Evolutionary conservation across 2,329 filamentous ascomycete genomes (phyloP).

Genomic region (Ampelomyces quisqualis): DNA sequence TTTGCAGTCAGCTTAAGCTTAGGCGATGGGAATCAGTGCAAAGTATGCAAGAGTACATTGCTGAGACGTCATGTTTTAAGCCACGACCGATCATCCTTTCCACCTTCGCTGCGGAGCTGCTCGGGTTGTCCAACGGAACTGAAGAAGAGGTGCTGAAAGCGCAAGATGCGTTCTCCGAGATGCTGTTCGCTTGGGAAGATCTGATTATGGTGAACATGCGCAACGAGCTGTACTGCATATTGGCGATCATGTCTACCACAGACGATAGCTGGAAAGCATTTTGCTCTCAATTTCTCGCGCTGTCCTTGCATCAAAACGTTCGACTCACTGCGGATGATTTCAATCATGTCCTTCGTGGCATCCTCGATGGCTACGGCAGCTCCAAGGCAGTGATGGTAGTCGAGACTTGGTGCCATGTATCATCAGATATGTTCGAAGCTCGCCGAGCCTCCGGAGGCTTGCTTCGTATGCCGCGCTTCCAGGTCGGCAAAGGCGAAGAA

Average conservation of each 20-base stretch:
- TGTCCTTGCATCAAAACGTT: slow-evolving; percentile 28
- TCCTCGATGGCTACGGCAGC: slow-evolving; percentile 54
- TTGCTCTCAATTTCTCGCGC: slow-evolving; percentile 34
- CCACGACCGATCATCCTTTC: slow-evolving; percentile 33
- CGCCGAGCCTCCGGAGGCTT: slow-evolving; percentile 38
- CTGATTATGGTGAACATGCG: slow-evolving; percentile 25
- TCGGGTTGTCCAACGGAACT: slow-evolving; percentile 22
- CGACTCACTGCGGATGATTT: slow-evolving; percentile 46
- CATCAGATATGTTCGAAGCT: slow-evolving; percentile 21
- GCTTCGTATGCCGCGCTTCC: slow-evolving; percentile 33
- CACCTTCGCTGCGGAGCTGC: slow-evolving; percentile 32
- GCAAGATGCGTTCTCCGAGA: slow-evolving; percentile 25
- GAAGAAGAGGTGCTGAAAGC: slow-evolving; percentile 16
- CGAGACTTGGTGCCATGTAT: slow-evolving; percentile 47
- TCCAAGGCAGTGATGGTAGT: slow-evolving; percentile 52
- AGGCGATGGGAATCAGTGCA: slow-evolving; percentile 45
- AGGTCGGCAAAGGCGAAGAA: slow-evolving; percentile 25
- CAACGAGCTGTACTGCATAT: slow-evolving; percentile 34
- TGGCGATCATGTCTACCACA: slow-evolving; percentile 37
- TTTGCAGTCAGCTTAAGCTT: slow-evolving; percentile 48
- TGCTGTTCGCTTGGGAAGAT: slow-evolving; percentile 38
- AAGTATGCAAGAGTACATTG: slow-evolving; percentile 40
- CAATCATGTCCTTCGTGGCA: slow-evolving; percentile 56
- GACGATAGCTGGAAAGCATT: slow-evolving; percentile 28
- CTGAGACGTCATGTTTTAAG: slow-evolving; percentile 26